phyloP scores from a whole-genome alignment of 768 basidiomycete species.

The Obba rivulosa region DNA sequence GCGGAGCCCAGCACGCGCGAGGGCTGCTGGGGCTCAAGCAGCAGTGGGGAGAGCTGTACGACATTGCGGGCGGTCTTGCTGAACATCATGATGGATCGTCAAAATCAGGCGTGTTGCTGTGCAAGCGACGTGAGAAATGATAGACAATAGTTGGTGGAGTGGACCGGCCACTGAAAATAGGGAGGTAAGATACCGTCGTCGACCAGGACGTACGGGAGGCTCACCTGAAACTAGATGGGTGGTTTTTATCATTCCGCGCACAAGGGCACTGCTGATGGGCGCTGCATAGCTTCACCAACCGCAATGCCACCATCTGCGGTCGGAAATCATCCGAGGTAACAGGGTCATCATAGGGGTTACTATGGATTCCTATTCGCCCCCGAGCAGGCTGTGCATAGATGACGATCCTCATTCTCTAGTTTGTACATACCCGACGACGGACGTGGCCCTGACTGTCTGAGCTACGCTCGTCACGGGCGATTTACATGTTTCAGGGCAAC shows the following conservation, averaged over 20 bases:
- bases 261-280: no score
- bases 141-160: not conserved
- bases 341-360: no score
- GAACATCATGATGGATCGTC: not conserved
- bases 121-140: not conserved
- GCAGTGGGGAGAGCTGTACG: slow-evolving; percentile 2
- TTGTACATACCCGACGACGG: no score
- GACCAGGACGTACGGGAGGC: slow-evolving; percentile 8
- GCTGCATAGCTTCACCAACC: no score
- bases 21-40: slow-evolving; percentile 12
- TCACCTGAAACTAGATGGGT: not conserved
- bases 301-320: no score
- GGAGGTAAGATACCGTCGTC: slow-evolving; percentile 9
- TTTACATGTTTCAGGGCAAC: no score
- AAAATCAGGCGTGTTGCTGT: not conserved
- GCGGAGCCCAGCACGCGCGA: slow-evolving; percentile 10
- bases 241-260: not conserved
- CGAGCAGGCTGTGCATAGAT: no score
- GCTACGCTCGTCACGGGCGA: no score
- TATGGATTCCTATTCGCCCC: no score
- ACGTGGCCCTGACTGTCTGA: no score
- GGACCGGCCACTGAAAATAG: slow-evolving; percentile 9
- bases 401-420: no score
- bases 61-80: slow-evolving; percentile 6
- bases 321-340: no score